Evolutionary conservation across 768 basidiomycete genomes (phyloP).

Genomic region (Cystobasidium ongulense): DNA sequence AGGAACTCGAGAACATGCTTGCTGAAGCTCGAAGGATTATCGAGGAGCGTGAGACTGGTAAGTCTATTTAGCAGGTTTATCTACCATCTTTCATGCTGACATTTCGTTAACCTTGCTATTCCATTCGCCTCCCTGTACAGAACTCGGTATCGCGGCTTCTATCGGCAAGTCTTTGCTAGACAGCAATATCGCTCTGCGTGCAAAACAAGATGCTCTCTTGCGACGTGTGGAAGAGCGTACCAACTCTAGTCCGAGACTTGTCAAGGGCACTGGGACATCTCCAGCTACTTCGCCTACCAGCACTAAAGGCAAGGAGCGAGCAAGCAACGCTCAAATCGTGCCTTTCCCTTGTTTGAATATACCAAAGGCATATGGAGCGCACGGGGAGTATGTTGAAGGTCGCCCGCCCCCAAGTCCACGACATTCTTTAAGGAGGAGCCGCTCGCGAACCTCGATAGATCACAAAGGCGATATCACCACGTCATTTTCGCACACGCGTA

Average conservation of each 20-base stretch:
- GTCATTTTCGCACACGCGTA: not conserved
- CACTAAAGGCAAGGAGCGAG: constrained; percentile 42
- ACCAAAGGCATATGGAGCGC: constrained; percentile 42
- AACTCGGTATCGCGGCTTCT: constrained; percentile 61
- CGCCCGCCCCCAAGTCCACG: constrained; percentile 18
- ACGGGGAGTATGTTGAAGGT: constrained; percentile 32
- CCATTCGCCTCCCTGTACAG: constrained; percentile 44
- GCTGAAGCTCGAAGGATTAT: not conserved
- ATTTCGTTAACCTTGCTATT: not conserved
- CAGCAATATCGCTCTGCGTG: constrained; percentile 60
- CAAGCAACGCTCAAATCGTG: constrained; percentile 40
- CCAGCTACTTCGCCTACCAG: not conserved
- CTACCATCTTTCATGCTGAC: not conserved
- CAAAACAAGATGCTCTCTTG: constrained; percentile 63
- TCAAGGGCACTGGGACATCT: not conserved
- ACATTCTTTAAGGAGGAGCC: not conserved
- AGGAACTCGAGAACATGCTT: constrained; percentile 25
- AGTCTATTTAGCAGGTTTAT: not conserved
- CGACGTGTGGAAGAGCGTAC: constrained; percentile 54
- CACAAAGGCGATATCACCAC: not conserved
- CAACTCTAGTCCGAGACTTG: constrained; percentile 30
- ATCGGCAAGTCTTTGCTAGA: constrained; percentile 64
- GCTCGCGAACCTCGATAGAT: not conserved
- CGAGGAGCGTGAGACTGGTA: constrained; percentile 19
- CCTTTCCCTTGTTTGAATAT: constrained; percentile 41